Conservation (phyloP, 306 rosid genomes). For the Trichosanthes truncata region DNA sequence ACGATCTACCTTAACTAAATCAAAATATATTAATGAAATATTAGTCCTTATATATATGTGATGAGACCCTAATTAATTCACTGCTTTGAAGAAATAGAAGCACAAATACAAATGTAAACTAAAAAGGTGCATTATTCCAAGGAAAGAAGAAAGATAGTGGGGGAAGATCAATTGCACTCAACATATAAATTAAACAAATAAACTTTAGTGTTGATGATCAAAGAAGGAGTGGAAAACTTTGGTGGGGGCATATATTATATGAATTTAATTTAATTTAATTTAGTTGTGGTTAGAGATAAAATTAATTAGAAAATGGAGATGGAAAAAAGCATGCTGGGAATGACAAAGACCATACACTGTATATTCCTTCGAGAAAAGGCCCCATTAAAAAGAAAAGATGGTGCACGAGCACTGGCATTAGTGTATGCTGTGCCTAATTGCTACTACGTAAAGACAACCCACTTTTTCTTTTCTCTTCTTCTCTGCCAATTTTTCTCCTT, state of each 20-base stretch:
- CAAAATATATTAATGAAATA: neutral
- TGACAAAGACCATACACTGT: conserved; percentile 85
- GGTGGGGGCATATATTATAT: neutral
- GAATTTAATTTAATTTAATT: too few relatives aligned
- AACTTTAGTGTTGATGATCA: neutral
- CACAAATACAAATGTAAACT: neutral
- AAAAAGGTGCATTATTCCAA: neutral
- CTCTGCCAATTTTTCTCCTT: neutral
- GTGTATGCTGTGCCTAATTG: neutral
- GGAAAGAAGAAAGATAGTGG: neutral
- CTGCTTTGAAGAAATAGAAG: neutral
- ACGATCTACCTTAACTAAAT: neutral
- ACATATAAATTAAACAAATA: neutral
- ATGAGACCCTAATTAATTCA: neutral
- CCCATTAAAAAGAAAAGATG: conserved; percentile 20
- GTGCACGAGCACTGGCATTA: conserved; percentile 61
- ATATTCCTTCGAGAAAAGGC: conserved; percentile 96
- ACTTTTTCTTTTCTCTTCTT: conserved; percentile 35
- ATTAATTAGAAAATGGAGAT: too few relatives aligned
- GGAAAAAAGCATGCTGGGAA: conserved; percentile 81
- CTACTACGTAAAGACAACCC: conserved; percentile 42
- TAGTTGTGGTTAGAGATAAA: too few relatives aligned
- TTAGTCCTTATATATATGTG: neutral
- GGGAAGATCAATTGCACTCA: neutral
- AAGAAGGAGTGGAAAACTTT: neutral